Evolutionary conservation across 352 stramenopile species (phyloP).

Genomic region (Nothophytophthora sp.): DNA sequence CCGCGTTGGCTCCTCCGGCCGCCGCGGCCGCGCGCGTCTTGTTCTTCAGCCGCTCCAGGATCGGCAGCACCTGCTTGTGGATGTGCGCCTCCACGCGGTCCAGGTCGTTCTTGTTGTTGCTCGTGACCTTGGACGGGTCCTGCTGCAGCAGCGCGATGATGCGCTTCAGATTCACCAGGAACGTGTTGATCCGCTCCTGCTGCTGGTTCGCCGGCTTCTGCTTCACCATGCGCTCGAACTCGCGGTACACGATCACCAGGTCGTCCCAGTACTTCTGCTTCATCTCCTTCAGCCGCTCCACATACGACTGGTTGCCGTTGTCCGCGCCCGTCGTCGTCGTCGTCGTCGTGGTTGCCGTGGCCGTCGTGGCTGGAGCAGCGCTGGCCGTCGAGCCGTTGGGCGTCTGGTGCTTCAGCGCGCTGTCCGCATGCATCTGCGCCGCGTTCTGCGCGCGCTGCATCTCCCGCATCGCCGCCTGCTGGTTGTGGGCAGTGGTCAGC

Average conservation of each 20-base stretch:
- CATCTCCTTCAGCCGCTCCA: conserved; percentile 72
- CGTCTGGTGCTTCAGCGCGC: conserved; percentile 31
- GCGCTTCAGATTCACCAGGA: conserved; percentile 78
- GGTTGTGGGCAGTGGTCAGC: conserved; percentile 47
- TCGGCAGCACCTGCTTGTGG: conserved; percentile 82
- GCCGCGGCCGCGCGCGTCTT: conserved; percentile 46
- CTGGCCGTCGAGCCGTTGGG: conserved; percentile 16
- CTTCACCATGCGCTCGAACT: conserved; percentile 86
- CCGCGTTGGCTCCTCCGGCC: conserved; percentile 11
- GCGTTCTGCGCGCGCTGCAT: conserved; percentile 67
- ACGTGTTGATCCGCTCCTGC: conserved; percentile 81
- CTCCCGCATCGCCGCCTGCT: conserved; percentile 65
- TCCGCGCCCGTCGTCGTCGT: conserved; percentile 8
- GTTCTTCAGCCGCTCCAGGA: conserved; percentile 74
- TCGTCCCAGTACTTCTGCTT: conserved; percentile 86
- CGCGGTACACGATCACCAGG: conserved; percentile 79
- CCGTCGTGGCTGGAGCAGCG: conserved; percentile 6
- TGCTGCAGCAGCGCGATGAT: conserved; percentile 83
- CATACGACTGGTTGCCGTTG: conserved; percentile 50
- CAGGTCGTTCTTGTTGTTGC: conserved; percentile 76
- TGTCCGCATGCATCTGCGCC: conserved; percentile 45
- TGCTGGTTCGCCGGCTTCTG: conserved; percentile 80
- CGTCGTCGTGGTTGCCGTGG: conserved; percentile 16
- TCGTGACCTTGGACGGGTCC: conserved; percentile 76
- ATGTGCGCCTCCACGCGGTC: conserved; percentile 84